Conservation (phyloP, 2,329 filamentous ascomycete species). For the Fusarium duplospermum region DNA sequence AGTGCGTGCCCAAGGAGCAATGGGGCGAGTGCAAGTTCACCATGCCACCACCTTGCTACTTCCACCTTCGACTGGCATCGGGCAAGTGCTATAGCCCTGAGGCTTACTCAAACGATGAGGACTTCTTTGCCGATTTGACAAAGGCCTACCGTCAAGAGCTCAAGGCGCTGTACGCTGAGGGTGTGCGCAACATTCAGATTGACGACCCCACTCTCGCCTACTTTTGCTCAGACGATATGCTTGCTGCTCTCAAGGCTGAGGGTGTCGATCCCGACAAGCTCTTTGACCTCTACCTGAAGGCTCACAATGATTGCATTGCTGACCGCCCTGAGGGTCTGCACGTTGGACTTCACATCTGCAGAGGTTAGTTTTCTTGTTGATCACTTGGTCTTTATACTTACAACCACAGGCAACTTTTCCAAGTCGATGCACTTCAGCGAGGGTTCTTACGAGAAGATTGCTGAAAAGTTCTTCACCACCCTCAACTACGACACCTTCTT, state of each 20-base stretch:
- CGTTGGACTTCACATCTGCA: conserved; percentile 74
- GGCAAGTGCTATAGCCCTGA: conserved; percentile 65
- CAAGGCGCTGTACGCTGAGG: conserved; percentile 64
- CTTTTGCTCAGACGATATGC: conserved; percentile 77
- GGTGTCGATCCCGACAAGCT: conserved; percentile 73
- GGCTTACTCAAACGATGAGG: conserved; percentile 63
- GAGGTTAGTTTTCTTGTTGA: conserved; percentile 42
- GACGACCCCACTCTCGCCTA: conserved; percentile 73
- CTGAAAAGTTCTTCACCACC: conserved; percentile 68
- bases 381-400: not conserved
- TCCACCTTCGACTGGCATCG: conserved; percentile 66
- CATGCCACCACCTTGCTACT: conserved; percentile 75
- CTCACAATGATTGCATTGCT: conserved; percentile 77
- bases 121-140: conserved; percentile 68
- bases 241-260: conserved; percentile 65
- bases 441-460: conserved; percentile 72
- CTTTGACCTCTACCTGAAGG: conserved; percentile 76
- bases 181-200: conserved; percentile 68
- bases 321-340: conserved; percentile 74
- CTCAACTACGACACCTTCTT: conserved; percentile 72
- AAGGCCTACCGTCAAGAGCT: conserved; percentile 67
- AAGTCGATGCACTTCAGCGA: conserved; percentile 73
- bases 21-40: conserved; percentile 76
- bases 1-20: conserved; percentile 64
- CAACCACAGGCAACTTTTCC: conserved; percentile 65